Percentiles rank a stretch among this genome's conserved stretches.
phyloP scores from a whole-genome alignment of 148 eudicot genomes.

The Rhododendron ovatum region DNA sequence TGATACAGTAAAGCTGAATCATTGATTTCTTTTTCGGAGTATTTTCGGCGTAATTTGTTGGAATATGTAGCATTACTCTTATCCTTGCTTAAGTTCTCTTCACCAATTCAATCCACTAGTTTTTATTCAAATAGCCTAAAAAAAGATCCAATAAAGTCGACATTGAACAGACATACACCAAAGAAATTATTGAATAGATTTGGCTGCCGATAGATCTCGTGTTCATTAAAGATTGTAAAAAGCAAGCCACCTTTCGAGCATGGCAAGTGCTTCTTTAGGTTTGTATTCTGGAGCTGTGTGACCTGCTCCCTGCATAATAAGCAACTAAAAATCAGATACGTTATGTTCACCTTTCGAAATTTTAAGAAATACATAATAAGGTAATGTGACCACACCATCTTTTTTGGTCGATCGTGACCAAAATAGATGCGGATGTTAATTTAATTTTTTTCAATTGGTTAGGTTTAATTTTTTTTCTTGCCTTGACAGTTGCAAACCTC shows the following conservation, averaged over 20 bases:
- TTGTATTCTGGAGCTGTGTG: slow-evolving; percentile 53
- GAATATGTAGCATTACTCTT: too few species aligned
- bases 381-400: too few species aligned
- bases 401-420: too few species aligned
- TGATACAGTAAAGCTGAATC: too few species aligned
- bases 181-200: not conserved
- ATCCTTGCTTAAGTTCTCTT: too few species aligned
- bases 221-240: slow-evolving; percentile 13
- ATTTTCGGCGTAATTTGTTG: too few species aligned
- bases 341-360: not conserved
- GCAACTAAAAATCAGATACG: not conserved
- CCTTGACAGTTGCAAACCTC: slow-evolving; percentile 45
- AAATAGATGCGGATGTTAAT: not conserved
- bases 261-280: slow-evolving; percentile 33
- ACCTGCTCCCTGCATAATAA: slow-evolving; percentile 43
- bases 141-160: too few species aligned
- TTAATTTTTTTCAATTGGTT: not conserved
- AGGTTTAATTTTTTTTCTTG: not conserved
- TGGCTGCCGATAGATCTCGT: not conserved
- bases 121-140: too few species aligned
- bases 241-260: slow-evolving; percentile 42
- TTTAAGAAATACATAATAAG: too few species aligned
- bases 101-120: too few species aligned
- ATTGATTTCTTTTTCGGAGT: too few species aligned
- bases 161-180: not conserved